Base-by-base conservation (phyloP, 768 basidiomycete species). In the Cystobasidium tubakii region DNA sequence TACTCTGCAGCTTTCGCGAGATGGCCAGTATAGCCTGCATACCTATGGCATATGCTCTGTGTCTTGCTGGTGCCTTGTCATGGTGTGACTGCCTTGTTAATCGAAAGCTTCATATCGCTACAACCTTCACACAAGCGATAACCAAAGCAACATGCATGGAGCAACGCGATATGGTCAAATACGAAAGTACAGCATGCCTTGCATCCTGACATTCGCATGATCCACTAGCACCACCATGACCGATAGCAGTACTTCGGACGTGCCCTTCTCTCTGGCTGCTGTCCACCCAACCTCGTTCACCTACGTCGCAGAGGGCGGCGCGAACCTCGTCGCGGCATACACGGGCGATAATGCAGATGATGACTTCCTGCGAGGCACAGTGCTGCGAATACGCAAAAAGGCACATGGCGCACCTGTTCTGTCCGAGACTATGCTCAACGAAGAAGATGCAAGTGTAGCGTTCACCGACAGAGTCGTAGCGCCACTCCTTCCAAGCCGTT, bases 301-400 rank as follows among this genome's bases (percentile, higher is more conserved):
- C 75, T 98, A 97, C 79, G 82, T 92, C 25, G 88, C 91, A 0
- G 95, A 97, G 83, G 95, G 95, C n/a, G 91, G 90, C 23, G 89
- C 91, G 23, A 89, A 91, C 6, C 86, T 92, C 77, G 91, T 97
- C 19, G 91, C 93, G 81, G 87, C 90, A 9, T 95, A 94, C 79
- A 76, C 78, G 12, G 91, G 92, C 0, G 83, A 85, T 23, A 10
- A 12, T 50, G 62, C n/a, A n/a, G n/a, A 79, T 7, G 81, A 86
- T 75, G 80, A 85, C 1, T 73, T 80, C 9, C 89, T 88, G 79
- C 81, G 84, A 64, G 86, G 86, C 12, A 90, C 83, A 46, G 89
- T 90, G 0, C 84, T 98, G 29, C 86, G 94, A 12, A 82, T 97
- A 69, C 85, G 89, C 70, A 97, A 98, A 81, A 76, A 54, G 43